Evolutionary conservation across 108 stramenopile genomes (phyloP).

Genomic region (Skeletonema potamos): DNA sequence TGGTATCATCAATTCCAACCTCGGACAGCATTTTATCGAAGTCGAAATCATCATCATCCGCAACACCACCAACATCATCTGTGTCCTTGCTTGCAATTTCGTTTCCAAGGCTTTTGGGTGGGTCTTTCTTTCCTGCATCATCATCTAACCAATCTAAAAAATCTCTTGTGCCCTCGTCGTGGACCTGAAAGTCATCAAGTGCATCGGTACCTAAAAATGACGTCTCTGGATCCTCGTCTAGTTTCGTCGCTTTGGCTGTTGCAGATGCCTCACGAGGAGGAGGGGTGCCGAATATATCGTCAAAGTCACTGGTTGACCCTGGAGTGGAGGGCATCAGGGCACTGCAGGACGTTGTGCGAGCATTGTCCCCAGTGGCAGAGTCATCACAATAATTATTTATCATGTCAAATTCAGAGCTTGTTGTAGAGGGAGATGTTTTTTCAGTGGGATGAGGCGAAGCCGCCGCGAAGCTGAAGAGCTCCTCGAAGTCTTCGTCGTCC

Average conservation of each 20-base stretch:
- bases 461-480: conserved; percentile 42
- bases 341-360: neutral
- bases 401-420: neutral
- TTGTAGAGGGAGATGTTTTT: neutral
- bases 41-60: conserved; percentile 43
- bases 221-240: neutral
- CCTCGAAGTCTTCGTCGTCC: conserved; percentile 49
- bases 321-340: neutral
- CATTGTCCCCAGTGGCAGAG: neutral
- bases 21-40: conserved; percentile 43
- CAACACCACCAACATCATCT: neutral
- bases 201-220: neutral
- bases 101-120: neutral
- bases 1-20: conserved; percentile 3
- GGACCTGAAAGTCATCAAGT: conserved; percentile 46
- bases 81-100: neutral
- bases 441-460: neutral
- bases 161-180: conserved; percentile 68
- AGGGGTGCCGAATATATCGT: conserved; percentile 44
- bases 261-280: conserved; percentile 5
- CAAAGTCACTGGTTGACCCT: conserved; percentile 22
- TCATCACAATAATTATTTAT: neutral
- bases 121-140: conserved; percentile 34
- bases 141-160: conserved; percentile 82
- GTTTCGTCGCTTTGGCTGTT: neutral